These are phyloP conservation scores for Penicillium sp. DNA, from an alignment of 2,329 filamentous ascomycete species.

Conservation along the genomic window DNA sequence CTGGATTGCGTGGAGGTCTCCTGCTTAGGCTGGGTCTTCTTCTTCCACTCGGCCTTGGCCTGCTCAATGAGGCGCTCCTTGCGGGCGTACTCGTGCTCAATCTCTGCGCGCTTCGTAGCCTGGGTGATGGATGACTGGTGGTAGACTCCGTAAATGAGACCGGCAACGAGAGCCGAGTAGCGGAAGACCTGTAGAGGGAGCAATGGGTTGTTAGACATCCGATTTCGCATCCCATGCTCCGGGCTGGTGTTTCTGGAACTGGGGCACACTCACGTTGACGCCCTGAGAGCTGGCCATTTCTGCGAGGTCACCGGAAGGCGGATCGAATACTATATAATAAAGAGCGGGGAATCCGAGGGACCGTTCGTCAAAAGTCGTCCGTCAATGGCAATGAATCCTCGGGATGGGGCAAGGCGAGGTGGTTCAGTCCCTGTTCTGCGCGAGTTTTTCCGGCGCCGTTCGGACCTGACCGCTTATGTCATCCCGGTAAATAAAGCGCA, in stretches of 20 bases:
- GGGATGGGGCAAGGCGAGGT: slow-evolving; percentile 34
- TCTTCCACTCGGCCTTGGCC: slow-evolving; percentile 87
- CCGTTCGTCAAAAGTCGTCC: slow-evolving; percentile 35
- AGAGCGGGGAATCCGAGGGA: slow-evolving; percentile 31
- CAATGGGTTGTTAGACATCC: slow-evolving; percentile 20
- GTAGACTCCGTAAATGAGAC: slow-evolving; percentile 92
- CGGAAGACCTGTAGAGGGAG: slow-evolving; percentile 74
- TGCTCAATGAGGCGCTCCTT: slow-evolving; percentile 90
- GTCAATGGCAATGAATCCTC: slow-evolving; percentile 42
- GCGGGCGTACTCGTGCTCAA: slow-evolving; percentile 82
- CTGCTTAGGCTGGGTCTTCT: slow-evolving; percentile 63
- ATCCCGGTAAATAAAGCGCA: slow-evolving; percentile 36
- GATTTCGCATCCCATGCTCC: slow-evolving; percentile 15
- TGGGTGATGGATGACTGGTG: slow-evolving; percentile 83
- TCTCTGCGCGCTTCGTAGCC: slow-evolving; percentile 67
- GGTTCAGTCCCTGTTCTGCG: slow-evolving; percentile 39
- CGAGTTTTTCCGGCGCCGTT: slow-evolving; percentile 46
- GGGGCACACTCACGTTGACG: slow-evolving; percentile 60
- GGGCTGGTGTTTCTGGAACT: slow-evolving; percentile 19
- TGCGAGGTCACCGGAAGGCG: slow-evolving; percentile 48
- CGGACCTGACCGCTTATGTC: slow-evolving; percentile 38
- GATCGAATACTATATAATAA: slow-evolving; percentile 32
- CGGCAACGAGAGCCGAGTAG: slow-evolving; percentile 89
- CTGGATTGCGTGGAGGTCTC: slow-evolving; percentile 39
- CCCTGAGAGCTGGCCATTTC: slow-evolving; percentile 65